A percentile compares a stretch with the other conserved stretches of the same genome.
Evolutionary conservation across 805 yeast genomes (phyloP).

Genomic region (Wickerhamiella azymoides): DNA sequence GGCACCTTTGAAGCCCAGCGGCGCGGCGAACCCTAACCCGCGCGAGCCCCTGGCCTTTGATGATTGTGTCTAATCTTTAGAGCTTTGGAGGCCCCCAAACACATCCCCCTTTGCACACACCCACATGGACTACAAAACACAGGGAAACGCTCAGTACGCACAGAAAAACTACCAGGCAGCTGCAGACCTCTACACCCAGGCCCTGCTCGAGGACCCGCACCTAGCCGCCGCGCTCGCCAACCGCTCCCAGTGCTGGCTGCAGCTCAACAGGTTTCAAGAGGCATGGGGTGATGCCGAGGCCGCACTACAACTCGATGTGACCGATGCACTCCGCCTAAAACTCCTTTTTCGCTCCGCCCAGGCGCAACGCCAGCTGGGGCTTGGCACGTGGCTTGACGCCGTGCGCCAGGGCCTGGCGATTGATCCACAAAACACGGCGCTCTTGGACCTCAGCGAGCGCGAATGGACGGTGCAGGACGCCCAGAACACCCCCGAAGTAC

Average conservation of each 20-base stretch:
- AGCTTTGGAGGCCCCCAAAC: no score
- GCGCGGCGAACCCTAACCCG: background rate
- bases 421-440: slow-evolving; percentile 15
- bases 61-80: no score
- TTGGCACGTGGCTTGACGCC: slow-evolving; percentile 14
- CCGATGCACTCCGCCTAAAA: slow-evolving; percentile 10
- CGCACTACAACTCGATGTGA: slow-evolving; percentile 8
- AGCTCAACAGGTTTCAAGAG: slow-evolving; percentile 10
- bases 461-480: background rate
- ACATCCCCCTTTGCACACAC: no score
- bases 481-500: no score
- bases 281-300: slow-evolving; percentile 15
- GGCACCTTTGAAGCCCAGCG: background rate
- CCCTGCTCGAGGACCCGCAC: slow-evolving; percentile 13
- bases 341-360: slow-evolving; percentile 15
- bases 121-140: slow-evolving; percentile 12
- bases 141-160: slow-evolving; percentile 14
- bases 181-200: slow-evolving; percentile 12
- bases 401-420: slow-evolving; percentile 13
- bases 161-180: slow-evolving; percentile 11
- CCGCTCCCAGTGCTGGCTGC: slow-evolving; percentile 18
- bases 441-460: slow-evolving; percentile 1
- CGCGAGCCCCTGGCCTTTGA: no score
- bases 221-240: slow-evolving; percentile 16
- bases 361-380: slow-evolving; percentile 10